Conservation (phyloP, 139 green algal genomes). For the Haematococcus lacustris region DNA sequence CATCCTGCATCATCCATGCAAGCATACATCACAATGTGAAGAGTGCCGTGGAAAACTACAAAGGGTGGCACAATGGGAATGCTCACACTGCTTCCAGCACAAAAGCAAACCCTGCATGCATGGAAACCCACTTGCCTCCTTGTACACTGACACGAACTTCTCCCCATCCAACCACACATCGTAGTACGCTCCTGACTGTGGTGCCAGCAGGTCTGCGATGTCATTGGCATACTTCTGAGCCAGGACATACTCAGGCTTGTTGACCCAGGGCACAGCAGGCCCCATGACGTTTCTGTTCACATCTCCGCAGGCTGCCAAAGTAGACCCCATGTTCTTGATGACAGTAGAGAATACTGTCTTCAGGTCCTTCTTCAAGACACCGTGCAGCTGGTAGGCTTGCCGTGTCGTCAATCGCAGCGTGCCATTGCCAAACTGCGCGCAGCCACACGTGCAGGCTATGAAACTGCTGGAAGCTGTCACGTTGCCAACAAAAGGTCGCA, state of each 20-base stretch:
- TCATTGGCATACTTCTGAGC: slow-evolving; percentile 77
- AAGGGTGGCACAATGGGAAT: no score
- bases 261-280: slow-evolving; percentile 53
- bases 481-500: slow-evolving; percentile 17
- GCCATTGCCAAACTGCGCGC: slow-evolving; percentile 88
- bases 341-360: slow-evolving; percentile 97
- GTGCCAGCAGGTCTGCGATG: slow-evolving; percentile 69
- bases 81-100: no score
- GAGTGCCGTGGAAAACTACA: no score
- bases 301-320: slow-evolving; percentile 92
- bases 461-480: not conserved
- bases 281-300: slow-evolving; percentile 95
- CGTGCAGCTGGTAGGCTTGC: slow-evolving; percentile 97
- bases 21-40: no score
- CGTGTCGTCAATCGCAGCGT: slow-evolving; percentile 95
- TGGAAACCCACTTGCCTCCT: slow-evolving; percentile 53
- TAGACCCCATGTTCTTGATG: slow-evolving; percentile 98
- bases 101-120: not conserved
- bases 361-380: slow-evolving; percentile 95
- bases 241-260: slow-evolving; percentile 87
- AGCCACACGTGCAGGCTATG: not conserved
- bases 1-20: slow-evolving; percentile 55
- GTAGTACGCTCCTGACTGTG: slow-evolving; percentile 96
- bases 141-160: slow-evolving; percentile 87
- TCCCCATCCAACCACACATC: slow-evolving; percentile 99